Evolutionary conservation across 352 stramenopile genomes (phyloP), one percentile per base, ranked within the genome.

Genomic region (Phytophthora melonis): DNA sequence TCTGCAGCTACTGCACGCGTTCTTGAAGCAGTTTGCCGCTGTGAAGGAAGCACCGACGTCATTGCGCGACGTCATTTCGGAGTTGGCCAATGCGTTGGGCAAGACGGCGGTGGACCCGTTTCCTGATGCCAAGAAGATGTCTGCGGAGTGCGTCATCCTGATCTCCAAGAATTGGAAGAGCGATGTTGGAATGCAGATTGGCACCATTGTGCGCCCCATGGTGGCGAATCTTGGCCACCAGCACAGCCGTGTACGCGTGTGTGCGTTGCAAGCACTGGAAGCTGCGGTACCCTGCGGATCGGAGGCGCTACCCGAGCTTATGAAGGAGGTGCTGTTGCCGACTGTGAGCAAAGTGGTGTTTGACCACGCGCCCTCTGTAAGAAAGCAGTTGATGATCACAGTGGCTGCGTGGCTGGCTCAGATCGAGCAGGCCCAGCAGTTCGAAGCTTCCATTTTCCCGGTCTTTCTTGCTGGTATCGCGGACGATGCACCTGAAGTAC

Each of bases 101-200:
- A 95, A 94, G 72, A 85, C 82, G 2, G 78, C 84, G 16, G 63
- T 90, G 43, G 90, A 97, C 59, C 81, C 82, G 57, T 97, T 95
- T 55, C 88, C 90, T 13, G 90, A 97, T 43, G 87, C 82, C 56
- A 97, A 95, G 75, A 93, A 94, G 61, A 79, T 89, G 62, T 84
- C 82, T 1, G 78, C 83, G 16, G 88, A 94, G 53, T 89, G 80
- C 45, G 77, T 86, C 41, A 85, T 93, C 34, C 72, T 86, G 19
- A 74, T 95, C 10, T 86, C 83, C 0, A 75, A 61, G 8, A 74
- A 58, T 3, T 94, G 87, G 90, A 79, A 75, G 53, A 68, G 65
- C 18, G 81, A 92, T 14, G 75, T 95, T 1, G 81, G 85, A 41
- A 76, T 93, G 61, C 90, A 95, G 34, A 78, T 94, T 7, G 86